Evolutionary conservation across 108 stramenopile genomes (phyloP), one percentile per base, ranked within the genome.

Genomic region (Halocafeteria seosinensis): DNA sequence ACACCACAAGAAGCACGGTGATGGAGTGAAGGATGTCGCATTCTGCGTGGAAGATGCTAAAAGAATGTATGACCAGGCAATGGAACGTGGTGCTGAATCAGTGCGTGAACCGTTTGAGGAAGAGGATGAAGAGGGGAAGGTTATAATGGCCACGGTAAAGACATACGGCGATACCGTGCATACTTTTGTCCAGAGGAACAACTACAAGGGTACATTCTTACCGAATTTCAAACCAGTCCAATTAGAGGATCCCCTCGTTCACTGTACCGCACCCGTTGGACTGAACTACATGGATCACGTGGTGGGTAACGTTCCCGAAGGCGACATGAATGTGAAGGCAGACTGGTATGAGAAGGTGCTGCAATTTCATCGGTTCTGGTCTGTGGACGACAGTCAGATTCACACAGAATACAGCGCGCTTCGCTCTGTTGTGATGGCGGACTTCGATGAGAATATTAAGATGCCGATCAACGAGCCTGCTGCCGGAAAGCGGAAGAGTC

Each of bases 381-480:
- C 17, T 35, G 57, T 59, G 12, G 57, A 59, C n/a, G 57, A 59
- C 57, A 59, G 36, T 33, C 12, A 59, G 12, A 59, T 59, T 35
- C 57, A 59, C 57, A 59, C 57, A 33, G 57, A 59, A 35, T 59
- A 27, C 57, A 35, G 34, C 57, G 17, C 17, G 21, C 57, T 59
- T 11, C 17, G 57, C 27, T 59, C 57, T 35, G 21, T 59, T 11
- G 57, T 59, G 34, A 28, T 59, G 57, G 57, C 57, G 2, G 17
- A 26, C 27, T 25, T 35, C 57, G 57, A 59, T 21, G 57, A 59
- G 57, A n/a, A n/a, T 17, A 59, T 59, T 35, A 59, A 59, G 57
- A 59, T 59, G 57, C 57, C 57, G 34, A 59, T 59, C 57, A 59
- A 59, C 57, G 57, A 59, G 57, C 57, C 57, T 30, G 57, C 57